A percentile compares a stretch with the other conserved stretches of the same genome.
phyloP scores from a whole-genome alignment of 148 eudicot genomes.

The Cornus kousa region DNA sequence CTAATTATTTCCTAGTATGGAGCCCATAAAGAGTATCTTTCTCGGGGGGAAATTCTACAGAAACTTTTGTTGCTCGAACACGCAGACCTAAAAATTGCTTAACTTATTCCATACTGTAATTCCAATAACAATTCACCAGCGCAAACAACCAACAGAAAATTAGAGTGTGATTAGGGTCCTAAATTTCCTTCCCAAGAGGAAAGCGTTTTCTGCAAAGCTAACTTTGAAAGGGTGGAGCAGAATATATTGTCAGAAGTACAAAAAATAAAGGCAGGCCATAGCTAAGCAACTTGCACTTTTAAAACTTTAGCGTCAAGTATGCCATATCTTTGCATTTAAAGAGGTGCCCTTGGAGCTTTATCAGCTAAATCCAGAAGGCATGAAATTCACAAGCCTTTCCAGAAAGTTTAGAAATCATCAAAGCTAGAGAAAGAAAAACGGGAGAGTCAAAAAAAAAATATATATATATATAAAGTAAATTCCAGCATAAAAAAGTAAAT shows the following conservation, averaged over 20 bases:
- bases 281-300: not conserved
- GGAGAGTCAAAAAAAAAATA: no score
- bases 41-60: not conserved
- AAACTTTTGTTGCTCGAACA: not conserved
- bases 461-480: not conserved
- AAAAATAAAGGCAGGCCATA: not conserved
- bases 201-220: not conserved
- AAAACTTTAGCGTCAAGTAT: not conserved
- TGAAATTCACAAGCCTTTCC: not conserved
- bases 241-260: not conserved
- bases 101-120: not conserved
- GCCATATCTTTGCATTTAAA: not conserved
- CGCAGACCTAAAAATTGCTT: not conserved
- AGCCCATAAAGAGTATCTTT: no score
- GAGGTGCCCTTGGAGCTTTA: not conserved
- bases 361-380: not conserved
- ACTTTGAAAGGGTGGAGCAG: not conserved
- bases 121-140: not conserved
- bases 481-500: no score
- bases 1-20: not conserved
- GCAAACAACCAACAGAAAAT: not conserved
- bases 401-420: not conserved
- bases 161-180: not conserved
- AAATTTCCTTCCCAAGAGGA: slow-evolving; percentile 1
- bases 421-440: not conserved